Base-by-base conservation (phyloP, 179 eudicot genomes). In the Spergularia azorica region DNA sequence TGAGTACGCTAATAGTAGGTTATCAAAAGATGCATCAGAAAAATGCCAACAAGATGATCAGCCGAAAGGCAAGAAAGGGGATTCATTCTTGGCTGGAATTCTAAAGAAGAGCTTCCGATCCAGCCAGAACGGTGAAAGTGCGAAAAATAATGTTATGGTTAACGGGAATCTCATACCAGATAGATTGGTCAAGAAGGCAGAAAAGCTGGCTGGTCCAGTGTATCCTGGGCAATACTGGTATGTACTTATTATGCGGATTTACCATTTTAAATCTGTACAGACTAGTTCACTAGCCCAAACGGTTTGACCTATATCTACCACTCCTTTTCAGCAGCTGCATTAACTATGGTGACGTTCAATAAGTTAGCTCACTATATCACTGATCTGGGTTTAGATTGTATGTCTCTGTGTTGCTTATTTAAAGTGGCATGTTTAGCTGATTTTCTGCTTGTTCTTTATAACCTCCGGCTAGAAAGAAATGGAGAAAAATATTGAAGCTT, bases 191-290 rank as follows among this genome's bases (percentile, higher is more conserved):
- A 91, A 88, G 86, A 93, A 89, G 87, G 99, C 99, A 20, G 97
- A 91, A 79, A 95, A 91, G 78, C 79, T 79, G 46, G 92, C 99
- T 2, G 99, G 99, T 39, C 88, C 94, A 26, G 79, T 95, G 63
- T 83, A 85, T 66, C 92, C 97, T 41, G 99, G 99, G 79, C 77
- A 91, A 36, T 95, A 90, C 85, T 95, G 99, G 99, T 95, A 87
- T 75, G 83, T 63, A 39, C 63, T 76, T 83, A 52, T 12, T 43
- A 46, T 65, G 9, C 48, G 43, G 60, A 63, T 13, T 58, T 54
- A 10, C 58, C 13, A 14, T 7, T 6, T 10, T 10, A 14, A 54
- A 54, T 54, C 3, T 54, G 13, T 54, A 14, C 58, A 54, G 58
- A 43, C 48, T 43, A 43, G 48, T 43, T 43, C 48, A 2, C 0